A percentile compares a stretch with the other conserved stretches of the same genome.
phyloP scores from a whole-genome alignment of 371 early-diverging fungal species.

The Mortierella sp. region DNA sequence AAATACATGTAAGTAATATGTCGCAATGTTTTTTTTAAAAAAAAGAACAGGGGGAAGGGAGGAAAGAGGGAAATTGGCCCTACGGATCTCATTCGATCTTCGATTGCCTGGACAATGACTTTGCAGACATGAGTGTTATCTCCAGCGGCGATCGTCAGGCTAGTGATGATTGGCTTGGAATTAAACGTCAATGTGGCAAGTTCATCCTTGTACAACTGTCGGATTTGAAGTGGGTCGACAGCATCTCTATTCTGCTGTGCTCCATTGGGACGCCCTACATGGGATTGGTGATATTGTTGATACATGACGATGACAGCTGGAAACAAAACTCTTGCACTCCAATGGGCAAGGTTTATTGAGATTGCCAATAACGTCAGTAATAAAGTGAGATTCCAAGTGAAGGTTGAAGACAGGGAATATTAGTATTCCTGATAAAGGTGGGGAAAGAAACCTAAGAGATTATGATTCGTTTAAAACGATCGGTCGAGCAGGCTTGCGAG shows the following conservation, averaged over 20 bases:
- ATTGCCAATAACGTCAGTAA: neutral
- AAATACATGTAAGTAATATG: too few species aligned
- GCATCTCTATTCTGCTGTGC: slow-evolving; percentile 32
- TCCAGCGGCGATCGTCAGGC: slow-evolving; percentile 87
- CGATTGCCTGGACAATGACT: slow-evolving; percentile 86
- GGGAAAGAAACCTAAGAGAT: too few species aligned
- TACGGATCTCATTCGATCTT: slow-evolving; percentile 84
- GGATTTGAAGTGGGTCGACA: slow-evolving; percentile 36
- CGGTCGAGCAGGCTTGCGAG: too few species aligned
- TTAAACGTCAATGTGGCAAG: slow-evolving; percentile 80
- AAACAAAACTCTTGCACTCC: neutral
- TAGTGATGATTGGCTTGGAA: slow-evolving; percentile 91
- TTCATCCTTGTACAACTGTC: slow-evolving; percentile 41
- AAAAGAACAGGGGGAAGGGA: slow-evolving; percentile 1
- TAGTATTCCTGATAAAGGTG: too few species aligned
- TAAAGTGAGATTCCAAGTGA: neutral
- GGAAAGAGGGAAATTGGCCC: slow-evolving; percentile 5
- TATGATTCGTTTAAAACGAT: neutral
- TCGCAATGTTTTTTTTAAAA: neutral
- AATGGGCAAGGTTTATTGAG: neutral
- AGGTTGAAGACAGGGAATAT: too few species aligned
- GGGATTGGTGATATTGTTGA: slow-evolving; percentile 43
- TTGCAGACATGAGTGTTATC: slow-evolving; percentile 75
- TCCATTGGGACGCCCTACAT: slow-evolving; percentile 22
- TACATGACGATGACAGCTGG: slow-evolving; percentile 24